These are phyloP conservation scores for Erythrobasidium yunnanense DNA, from an alignment of 768 basidiomycete genomes.

Conservation along the genomic window DNA sequence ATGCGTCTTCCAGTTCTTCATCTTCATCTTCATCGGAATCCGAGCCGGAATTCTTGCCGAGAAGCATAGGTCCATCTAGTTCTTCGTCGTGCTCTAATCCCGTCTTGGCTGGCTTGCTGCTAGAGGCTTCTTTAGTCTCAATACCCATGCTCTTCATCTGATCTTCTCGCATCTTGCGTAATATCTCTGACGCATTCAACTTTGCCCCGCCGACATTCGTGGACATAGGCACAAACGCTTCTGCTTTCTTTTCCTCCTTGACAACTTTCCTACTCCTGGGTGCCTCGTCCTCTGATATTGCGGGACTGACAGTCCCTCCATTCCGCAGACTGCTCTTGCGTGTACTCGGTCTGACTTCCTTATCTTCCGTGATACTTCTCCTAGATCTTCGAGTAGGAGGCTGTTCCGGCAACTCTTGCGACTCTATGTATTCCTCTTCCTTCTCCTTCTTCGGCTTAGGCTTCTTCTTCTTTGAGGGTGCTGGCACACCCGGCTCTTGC, in stretches of 20 bases:
- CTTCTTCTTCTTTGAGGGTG: too few species aligned
- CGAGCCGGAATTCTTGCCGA: neutral
- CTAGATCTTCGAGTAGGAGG: too few species aligned
- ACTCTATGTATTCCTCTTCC: too few species aligned
- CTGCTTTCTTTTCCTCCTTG: neutral
- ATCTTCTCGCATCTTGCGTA: neutral
- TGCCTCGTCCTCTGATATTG: too few species aligned
- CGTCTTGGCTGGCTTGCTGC: neutral
- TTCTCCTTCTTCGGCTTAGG: too few species aligned
- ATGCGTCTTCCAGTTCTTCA: neutral
- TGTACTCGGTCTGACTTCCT: too few species aligned
- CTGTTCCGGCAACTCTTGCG: too few species aligned
- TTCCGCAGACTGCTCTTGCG: too few species aligned
- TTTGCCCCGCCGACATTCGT: neutral
- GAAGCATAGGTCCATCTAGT: neutral
- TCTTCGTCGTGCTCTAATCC: neutral
- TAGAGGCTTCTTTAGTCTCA: neutral
- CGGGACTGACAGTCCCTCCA: too few species aligned
- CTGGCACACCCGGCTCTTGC: too few species aligned
- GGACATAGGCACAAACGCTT: neutral
- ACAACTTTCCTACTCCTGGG: too few species aligned
- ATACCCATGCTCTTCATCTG: neutral
- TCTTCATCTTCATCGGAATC: neutral
- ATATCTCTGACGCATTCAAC: neutral
- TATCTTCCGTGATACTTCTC: too few species aligned